phyloP scores from a whole-genome alignment of 805 yeast species.

The Ogataea pini region DNA sequence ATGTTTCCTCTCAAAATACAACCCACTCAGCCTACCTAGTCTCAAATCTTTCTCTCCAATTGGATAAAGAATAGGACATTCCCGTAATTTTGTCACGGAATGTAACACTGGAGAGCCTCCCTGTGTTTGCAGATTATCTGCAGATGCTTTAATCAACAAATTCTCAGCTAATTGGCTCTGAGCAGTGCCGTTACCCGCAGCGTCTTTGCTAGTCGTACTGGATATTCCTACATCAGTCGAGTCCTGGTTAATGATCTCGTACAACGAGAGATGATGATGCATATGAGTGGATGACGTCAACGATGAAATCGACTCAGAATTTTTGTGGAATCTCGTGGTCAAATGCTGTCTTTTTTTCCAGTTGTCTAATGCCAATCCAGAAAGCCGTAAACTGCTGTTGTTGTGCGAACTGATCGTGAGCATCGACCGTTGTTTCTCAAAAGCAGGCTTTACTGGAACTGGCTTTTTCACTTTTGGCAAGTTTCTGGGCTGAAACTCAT shows the following conservation, averaged over 20 bases:
- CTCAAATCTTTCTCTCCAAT: conserved; percentile 34
- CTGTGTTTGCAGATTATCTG: not conserved
- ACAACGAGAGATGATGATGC: conserved; percentile 28
- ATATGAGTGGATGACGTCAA: conserved; percentile 29
- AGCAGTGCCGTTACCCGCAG: not conserved
- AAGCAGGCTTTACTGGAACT: conserved; percentile 11
- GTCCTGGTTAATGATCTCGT: conserved; percentile 32
- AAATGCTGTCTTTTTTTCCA: conserved; percentile 19
- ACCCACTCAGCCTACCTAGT: conserved; percentile 37
- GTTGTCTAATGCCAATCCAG: conserved; percentile 11
- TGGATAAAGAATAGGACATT: conserved; percentile 36
- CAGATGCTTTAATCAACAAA: not conserved
- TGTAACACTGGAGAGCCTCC: conserved; percentile 25
- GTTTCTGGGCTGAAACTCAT: conserved; percentile 54
- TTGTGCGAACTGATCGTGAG: conserved; percentile 17
- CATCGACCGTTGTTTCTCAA: conserved; percentile 17
- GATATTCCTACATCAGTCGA: conserved; percentile 11
- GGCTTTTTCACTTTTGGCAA: conserved; percentile 37
- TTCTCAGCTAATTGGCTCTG: not conserved
- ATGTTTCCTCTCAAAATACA: conserved; percentile 32
- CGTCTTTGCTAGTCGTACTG: conserved; percentile 2
- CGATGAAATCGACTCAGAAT: conserved; percentile 33
- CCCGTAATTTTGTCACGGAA: conserved; percentile 23
- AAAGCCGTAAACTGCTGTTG: conserved; percentile 12
- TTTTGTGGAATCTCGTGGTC: conserved; percentile 13